phyloP scores from a whole-genome alignment of 495 filamentous ascomycete genomes.

The Clavariopsis aquatica region DNA sequence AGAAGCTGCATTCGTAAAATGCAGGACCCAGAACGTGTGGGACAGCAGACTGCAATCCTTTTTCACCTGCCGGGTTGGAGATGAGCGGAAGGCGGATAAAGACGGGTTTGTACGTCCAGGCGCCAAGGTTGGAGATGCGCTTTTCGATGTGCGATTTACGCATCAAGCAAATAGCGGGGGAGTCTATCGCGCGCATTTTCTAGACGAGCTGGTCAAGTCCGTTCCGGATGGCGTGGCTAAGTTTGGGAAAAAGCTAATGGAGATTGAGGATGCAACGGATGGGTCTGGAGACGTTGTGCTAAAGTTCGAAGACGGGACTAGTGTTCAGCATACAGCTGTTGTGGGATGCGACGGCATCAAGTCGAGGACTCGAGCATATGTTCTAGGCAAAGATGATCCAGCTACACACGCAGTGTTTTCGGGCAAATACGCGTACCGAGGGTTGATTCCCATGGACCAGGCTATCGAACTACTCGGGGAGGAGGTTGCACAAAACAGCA shows the following conservation, averaged over 20 bases:
- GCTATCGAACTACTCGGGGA: slow-evolving; percentile 57
- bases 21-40: slow-evolving; percentile 40
- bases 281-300: slow-evolving; percentile 46
- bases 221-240: slow-evolving; percentile 51
- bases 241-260: slow-evolving; percentile 47
- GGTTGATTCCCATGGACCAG: slow-evolving; percentile 61
- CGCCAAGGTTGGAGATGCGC: slow-evolving; percentile 35
- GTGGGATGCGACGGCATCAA: slow-evolving; percentile 64
- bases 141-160: slow-evolving; percentile 40
- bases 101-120: slow-evolving; percentile 27
- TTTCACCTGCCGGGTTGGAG: slow-evolving; percentile 40
- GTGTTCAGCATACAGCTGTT: slow-evolving; percentile 49
- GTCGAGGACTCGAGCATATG: slow-evolving; percentile 49
- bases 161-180: slow-evolving; percentile 40
- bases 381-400: slow-evolving; percentile 49
- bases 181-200: slow-evolving; percentile 60
- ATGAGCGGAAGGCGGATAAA: slow-evolving; percentile 29
- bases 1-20: slow-evolving; percentile 47
- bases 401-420: slow-evolving; percentile 49
- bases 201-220: slow-evolving; percentile 59
- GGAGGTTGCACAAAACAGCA: slow-evolving; percentile 52
- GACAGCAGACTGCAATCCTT: slow-evolving; percentile 27
- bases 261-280: slow-evolving; percentile 39
- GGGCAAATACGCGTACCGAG: slow-evolving; percentile 59
- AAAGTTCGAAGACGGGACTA: slow-evolving; percentile 58